Base-by-base conservation (phyloP, 1,139 yeast species). In the Kodamaea sp. region DNA sequence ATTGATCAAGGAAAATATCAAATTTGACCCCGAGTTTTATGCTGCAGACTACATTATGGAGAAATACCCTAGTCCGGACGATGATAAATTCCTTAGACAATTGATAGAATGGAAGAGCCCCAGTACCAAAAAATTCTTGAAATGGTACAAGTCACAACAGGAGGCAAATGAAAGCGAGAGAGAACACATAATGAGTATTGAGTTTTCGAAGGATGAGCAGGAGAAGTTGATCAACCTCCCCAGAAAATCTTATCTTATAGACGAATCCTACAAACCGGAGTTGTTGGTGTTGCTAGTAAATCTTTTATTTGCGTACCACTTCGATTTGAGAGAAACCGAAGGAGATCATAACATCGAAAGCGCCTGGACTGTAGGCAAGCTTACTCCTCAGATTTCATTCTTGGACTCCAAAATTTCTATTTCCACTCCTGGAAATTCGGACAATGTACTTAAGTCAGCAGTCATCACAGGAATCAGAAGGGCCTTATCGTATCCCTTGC, bases 301-400 rank as follows among this genome's bases (percentile, higher is more conserved):
- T 14, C 44, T 89, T 1, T 50, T 92, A 14, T 92, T 85, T 59
- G 80, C 86, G 1, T 83, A 79, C 48, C 74, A 77, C 38, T 89
- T 82, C 53, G 97, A 92, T 43, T 56, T 73, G 31, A 65, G 96
- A 24, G 85, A 84, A 34, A 83, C 80, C 19, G 76, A 72, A 50
- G 96, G 95, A 7, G 95, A 85, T 15, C 78, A 80, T 34, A 87
- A 80, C 14, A 80, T 84, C 7, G 98, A 92, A 59, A 84, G 95
- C 42, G 89, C 95, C 0, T 92, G 97, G 98, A 83, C 94, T 0
- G 73, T 92, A 10, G 97, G 97, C 2, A 88, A 83, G 49, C 55
- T 92, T 22, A 66, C 81, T 0, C 96, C 97, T 0, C 92, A 87
- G 48, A 61, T 90, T 24, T 57, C 90, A 6, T 79, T 73, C 44